Evolutionary conservation across 148 eudicot species (phyloP).

Genomic region (Vaccinium darrowii): DNA sequence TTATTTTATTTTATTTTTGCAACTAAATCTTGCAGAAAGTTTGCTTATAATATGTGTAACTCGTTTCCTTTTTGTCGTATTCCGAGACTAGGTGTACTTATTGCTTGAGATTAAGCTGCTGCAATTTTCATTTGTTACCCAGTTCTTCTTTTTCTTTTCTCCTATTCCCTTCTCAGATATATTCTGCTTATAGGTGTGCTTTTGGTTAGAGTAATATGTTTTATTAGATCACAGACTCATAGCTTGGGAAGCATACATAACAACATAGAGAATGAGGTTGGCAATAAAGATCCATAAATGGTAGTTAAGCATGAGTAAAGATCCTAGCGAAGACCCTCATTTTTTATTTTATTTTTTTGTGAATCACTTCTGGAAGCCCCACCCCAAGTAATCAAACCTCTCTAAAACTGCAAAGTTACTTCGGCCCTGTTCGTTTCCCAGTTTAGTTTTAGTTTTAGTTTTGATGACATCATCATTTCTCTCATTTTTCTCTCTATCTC

Average conservation of each 20-base stretch:
- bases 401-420: not conserved
- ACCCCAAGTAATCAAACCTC: not conserved
- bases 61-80: not conserved
- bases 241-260: not conserved
- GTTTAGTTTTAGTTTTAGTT: too few species aligned
- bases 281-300: not conserved
- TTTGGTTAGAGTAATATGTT: not conserved
- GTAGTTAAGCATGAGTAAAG: not conserved
- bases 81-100: not conserved
- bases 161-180: not conserved
- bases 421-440: too few species aligned
- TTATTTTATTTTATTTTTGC: not conserved
- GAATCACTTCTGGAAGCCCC: not conserved
- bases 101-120: not conserved
- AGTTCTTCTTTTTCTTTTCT: not conserved
- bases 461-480: too few species aligned
- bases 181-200: not conserved
- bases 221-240: not conserved
- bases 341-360: not conserved
- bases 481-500: too few species aligned
- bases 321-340: not conserved
- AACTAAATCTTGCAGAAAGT: not conserved
- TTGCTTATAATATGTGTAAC: not conserved
- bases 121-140: not conserved
- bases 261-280: not conserved